Evolutionary conservation across 2,329 filamentous ascomycete species (phyloP).

Genomic region (Alternaria viburni): DNA sequence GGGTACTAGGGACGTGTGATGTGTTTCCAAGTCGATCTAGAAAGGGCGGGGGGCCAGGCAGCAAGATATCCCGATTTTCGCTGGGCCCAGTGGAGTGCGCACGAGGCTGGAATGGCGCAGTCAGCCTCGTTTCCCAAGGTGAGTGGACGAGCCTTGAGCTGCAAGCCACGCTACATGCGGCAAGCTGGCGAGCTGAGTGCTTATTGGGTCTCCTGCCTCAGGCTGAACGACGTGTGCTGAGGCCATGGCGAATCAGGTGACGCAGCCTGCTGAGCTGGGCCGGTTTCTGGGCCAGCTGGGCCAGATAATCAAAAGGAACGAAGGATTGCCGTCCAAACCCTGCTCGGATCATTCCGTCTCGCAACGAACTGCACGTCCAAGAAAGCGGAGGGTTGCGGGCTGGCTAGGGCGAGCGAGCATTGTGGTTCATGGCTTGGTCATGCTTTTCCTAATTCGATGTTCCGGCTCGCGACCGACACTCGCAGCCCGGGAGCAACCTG

Average conservation of each 20-base stretch:
- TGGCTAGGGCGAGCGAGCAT: slow-evolving; percentile 24
- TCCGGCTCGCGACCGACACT: slow-evolving; percentile 15
- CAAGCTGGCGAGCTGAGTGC: slow-evolving; percentile 44
- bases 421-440: slow-evolving; percentile 30
- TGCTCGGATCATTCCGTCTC: slow-evolving; percentile 41
- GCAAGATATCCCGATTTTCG: slow-evolving; percentile 46
- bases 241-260: slow-evolving; percentile 37
- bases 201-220: slow-evolving; percentile 43
- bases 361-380: slow-evolving; percentile 27
- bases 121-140: slow-evolving; percentile 49
- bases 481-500: background rate
- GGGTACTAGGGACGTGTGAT: slow-evolving; percentile 26
- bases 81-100: slow-evolving; percentile 37
- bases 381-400: slow-evolving; percentile 25
- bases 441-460: slow-evolving; percentile 31
- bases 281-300: slow-evolving; percentile 32
- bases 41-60: slow-evolving; percentile 39
- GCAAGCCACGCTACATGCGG: slow-evolving; percentile 46
- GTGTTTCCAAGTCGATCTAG: slow-evolving; percentile 34
- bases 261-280: slow-evolving; percentile 27
- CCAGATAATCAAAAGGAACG: slow-evolving; percentile 41
- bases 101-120: slow-evolving; percentile 46
- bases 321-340: slow-evolving; percentile 35
- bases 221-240: slow-evolving; percentile 33
- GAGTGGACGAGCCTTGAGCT: slow-evolving; percentile 43